Evolutionary conservation across 2,329 filamentous ascomycete genomes (phyloP).

Genomic region (Diaporthe velutina): DNA sequence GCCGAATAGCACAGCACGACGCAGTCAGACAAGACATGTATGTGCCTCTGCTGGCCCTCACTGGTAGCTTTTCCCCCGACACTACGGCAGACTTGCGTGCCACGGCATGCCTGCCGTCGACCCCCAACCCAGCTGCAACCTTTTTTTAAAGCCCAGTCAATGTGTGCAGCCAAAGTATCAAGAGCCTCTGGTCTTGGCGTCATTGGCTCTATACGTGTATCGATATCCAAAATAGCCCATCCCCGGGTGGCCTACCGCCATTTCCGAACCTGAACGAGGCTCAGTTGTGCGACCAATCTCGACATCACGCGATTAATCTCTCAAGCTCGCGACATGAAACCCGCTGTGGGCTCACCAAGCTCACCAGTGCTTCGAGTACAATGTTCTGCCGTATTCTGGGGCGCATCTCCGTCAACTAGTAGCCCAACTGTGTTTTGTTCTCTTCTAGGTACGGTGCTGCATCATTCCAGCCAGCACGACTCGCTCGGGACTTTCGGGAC

Average conservation of each 20-base stretch:
- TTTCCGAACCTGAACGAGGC: slow-evolving; percentile 14
- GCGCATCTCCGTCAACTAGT: neutral
- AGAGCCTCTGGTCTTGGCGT: slow-evolving; percentile 5
- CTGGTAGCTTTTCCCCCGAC: too few species aligned
- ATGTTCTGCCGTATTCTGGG: neutral
- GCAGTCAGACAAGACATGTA: neutral
- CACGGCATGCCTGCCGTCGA: neutral
- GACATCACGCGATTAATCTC: slow-evolving; percentile 21
- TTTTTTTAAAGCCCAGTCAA: neutral
- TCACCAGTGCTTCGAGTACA: slow-evolving; percentile 2
- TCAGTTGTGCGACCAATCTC: slow-evolving; percentile 14
- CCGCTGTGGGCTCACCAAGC: slow-evolving; percentile 10
- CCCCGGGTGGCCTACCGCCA: slow-evolving; percentile 4
- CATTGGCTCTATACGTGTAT: too few species aligned
- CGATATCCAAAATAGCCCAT: neutral
- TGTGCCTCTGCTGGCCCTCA: neutral
- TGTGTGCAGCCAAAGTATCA: too few species aligned
- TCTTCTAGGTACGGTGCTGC: neutral
- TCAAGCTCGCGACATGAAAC: slow-evolving; percentile 23
- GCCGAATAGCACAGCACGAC: neutral
- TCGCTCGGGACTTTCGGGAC: neutral
- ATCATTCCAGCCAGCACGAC: neutral
- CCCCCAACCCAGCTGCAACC: neutral
- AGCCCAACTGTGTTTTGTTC: neutral
- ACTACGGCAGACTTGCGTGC: neutral